Evolutionary conservation across 495 filamentous ascomycete genomes (phyloP).

Genomic region (Podospora comata): DNA sequence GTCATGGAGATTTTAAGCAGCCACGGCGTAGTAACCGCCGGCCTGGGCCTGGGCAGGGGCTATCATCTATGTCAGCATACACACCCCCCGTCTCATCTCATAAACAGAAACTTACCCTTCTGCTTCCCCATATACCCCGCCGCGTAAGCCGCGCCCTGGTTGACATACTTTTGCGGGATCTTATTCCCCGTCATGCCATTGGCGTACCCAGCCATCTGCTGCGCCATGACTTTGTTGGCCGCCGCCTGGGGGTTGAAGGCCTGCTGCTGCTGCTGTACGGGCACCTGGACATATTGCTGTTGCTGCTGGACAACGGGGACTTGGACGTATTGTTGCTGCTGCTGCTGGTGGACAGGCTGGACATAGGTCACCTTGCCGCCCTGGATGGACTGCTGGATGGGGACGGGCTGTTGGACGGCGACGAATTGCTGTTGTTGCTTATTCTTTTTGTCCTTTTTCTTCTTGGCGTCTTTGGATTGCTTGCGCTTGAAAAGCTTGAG

Average conservation of each 20-base stretch:
- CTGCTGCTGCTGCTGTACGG: slow-evolving; percentile 1
- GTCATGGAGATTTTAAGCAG: not conserved
- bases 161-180: slow-evolving; percentile 3
- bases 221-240: slow-evolving; percentile 2
- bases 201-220: slow-evolving; percentile 1
- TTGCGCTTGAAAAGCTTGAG: slow-evolving; percentile 13
- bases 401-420: slow-evolving; percentile 1
- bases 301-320: not conserved
- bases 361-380: slow-evolving; percentile 1
- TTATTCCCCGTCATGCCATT: slow-evolving; percentile 3
- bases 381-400: slow-evolving; percentile 6
- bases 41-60: not conserved
- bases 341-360: not conserved
- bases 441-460: not conserved
- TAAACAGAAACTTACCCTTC: not conserved
- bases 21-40: not conserved
- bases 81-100: not conserved
- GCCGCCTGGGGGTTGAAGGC: not conserved
- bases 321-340: not conserved
- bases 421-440: not conserved
- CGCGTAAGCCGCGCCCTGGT: not conserved
- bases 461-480: slow-evolving; percentile 7
- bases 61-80: not conserved
- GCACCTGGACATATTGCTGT: not conserved
- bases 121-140: slow-evolving; percentile 1